These are phyloP conservation scores for Vachellia collinsii DNA, from an alignment of 306 rosid species.

Conservation along the genomic window DNA sequence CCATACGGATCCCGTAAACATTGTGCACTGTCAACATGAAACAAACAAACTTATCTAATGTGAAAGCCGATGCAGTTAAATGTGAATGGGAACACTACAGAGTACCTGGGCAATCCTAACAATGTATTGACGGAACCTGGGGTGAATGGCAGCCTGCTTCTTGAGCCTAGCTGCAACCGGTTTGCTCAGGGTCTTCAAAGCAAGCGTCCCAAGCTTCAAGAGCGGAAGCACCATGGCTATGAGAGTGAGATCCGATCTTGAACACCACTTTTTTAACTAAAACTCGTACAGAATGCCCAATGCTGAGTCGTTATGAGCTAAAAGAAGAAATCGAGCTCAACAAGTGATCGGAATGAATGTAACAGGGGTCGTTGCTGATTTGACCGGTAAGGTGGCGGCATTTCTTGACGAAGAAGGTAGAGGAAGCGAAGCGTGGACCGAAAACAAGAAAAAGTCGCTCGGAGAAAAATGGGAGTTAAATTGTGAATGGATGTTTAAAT, in stretches of 20 bases:
- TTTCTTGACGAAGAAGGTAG: constrained; percentile 55
- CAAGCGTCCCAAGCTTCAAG: constrained; percentile 82
- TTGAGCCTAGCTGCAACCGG: constrained; percentile 81
- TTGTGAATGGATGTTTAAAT: background rate
- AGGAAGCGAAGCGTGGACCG: constrained; percentile 6
- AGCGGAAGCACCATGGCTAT: constrained; percentile 67
- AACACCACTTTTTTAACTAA: background rate
- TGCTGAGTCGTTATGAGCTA: background rate
- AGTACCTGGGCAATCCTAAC: constrained; percentile 73
- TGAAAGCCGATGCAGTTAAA: background rate
- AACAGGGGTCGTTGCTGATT: background rate
- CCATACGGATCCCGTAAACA: background rate
- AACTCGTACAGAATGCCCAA: background rate
- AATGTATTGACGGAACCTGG: constrained; percentile 78
- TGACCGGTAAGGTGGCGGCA: constrained; percentile 37
- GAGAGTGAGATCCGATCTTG: constrained; percentile 26
- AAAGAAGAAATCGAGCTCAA: background rate
- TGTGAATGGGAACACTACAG: background rate
- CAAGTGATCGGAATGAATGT: background rate
- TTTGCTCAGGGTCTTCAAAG: constrained; percentile 82
- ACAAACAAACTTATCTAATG: background rate
- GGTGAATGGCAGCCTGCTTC: constrained; percentile 70
- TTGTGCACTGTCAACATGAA: background rate
- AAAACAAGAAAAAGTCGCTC: background rate
- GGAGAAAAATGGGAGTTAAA: background rate